phyloP scores from a whole-genome alignment of 2,329 filamentous ascomycete species.

The Aureobasidium vineae region DNA sequence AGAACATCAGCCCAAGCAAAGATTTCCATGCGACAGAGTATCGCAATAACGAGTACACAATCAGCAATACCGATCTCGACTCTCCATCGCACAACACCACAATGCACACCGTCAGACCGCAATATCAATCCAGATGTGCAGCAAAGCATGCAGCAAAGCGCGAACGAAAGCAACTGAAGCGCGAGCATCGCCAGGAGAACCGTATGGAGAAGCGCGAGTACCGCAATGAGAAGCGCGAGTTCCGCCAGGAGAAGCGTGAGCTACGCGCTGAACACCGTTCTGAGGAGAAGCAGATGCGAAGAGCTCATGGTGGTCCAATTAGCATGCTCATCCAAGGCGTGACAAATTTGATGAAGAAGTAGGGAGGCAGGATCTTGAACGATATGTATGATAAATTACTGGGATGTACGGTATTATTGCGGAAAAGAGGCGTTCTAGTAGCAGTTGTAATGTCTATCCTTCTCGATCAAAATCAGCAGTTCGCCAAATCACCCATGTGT shows the following conservation, averaged over 20 bases:
- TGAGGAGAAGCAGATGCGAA: constrained; percentile 3
- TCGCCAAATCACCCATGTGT: constrained; percentile 11
- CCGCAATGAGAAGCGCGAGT: constrained; percentile 9
- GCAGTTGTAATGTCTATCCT: neutral
- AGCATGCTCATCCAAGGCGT: constrained; percentile 13
- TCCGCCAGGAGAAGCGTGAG: constrained; percentile 12
- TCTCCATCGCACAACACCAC: neutral
- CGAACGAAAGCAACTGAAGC: neutral
- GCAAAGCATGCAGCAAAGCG: constrained; percentile 6
- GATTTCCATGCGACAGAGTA: neutral
- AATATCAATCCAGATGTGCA: neutral
- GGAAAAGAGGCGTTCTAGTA: neutral
- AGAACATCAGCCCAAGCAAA: neutral
- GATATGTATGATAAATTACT: neutral
- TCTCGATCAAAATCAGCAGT: neutral
- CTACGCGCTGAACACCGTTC: constrained; percentile 3
- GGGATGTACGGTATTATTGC: neutral
- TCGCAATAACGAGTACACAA: neutral
- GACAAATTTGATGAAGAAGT: neutral
- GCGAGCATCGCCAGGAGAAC: neutral
- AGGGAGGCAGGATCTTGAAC: too few relatives aligned
- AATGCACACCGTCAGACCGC: neutral
- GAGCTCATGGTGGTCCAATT: neutral
- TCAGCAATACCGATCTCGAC: neutral
- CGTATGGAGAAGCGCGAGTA: neutral